phyloP scores from a whole-genome alignment of 2,329 filamentous ascomycete genomes.

The Monosporascus sp. region DNA sequence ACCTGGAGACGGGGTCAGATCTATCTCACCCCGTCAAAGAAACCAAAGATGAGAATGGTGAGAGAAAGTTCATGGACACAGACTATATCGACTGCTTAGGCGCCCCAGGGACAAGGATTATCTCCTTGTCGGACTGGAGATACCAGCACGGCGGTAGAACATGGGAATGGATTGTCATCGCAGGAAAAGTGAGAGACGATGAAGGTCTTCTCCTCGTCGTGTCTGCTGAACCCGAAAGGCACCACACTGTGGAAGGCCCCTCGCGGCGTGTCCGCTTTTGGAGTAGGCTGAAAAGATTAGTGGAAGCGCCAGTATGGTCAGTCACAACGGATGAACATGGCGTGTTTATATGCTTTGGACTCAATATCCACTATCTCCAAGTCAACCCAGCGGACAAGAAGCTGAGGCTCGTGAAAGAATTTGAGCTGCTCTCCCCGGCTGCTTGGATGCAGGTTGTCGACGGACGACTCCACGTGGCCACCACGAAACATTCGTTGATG shows the following conservation, averaged over 20 bases:
- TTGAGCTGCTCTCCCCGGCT: constrained; percentile 49
- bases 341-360: constrained; percentile 52
- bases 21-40: constrained; percentile 38
- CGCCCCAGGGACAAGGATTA: constrained; percentile 51
- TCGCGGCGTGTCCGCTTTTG: constrained; percentile 42
- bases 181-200: constrained; percentile 33
- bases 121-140: constrained; percentile 59
- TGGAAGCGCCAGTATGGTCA: constrained; percentile 47
- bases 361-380: constrained; percentile 49
- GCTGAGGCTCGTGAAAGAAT: constrained; percentile 41
- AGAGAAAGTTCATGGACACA: constrained; percentile 23
- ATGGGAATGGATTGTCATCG: constrained; percentile 60
- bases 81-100: constrained; percentile 53
- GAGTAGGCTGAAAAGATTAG: constrained; percentile 45
- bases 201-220: constrained; percentile 52
- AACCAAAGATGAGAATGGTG: constrained; percentile 20
- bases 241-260: constrained; percentile 16
- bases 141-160: constrained; percentile 50
- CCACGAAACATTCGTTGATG: constrained; percentile 49
- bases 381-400: constrained; percentile 47
- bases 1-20: constrained; percentile 47
- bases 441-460: constrained; percentile 42
- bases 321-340: constrained; percentile 50
- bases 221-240: constrained; percentile 34
- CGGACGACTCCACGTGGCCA: constrained; percentile 46